Evolutionary conservation across 257 asterid species (phyloP).

Genomic region (Ajuga chamaepitys): DNA sequence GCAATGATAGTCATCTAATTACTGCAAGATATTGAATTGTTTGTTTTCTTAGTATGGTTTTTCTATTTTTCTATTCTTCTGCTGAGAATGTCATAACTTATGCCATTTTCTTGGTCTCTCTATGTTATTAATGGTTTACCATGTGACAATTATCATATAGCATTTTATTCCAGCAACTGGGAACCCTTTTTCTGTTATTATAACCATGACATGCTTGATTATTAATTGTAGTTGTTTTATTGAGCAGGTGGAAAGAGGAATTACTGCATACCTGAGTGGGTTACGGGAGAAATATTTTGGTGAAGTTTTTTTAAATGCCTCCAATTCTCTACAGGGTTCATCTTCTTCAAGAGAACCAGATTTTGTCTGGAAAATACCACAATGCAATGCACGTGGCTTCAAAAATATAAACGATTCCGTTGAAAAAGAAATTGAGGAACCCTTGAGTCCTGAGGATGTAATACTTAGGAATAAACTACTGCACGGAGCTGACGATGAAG

Average conservation of each 20-base stretch:
- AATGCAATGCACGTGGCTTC: constrained; percentile 22
- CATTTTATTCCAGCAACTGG: not conserved
- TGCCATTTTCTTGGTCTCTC: not conserved
- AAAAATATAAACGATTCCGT: constrained; percentile 30
- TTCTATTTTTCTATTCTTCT: not conserved
- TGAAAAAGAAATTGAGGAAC: constrained; percentile 27
- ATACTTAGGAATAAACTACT: constrained; percentile 21
- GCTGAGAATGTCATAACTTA: not conserved
- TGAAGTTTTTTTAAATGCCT: constrained; percentile 80
- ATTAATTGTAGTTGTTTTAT: constrained; percentile 19
- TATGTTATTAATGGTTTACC: not conserved
- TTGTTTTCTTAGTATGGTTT: not conserved
- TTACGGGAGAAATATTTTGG: constrained; percentile 92
- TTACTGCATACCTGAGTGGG: constrained; percentile 80
- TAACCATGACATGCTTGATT: constrained; percentile 18
- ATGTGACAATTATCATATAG: not conserved
- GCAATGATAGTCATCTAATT: not conserved
- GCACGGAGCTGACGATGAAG: constrained; percentile 44
- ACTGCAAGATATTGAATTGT: not conserved
- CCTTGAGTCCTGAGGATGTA: constrained; percentile 28
- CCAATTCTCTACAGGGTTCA: constrained; percentile 55
- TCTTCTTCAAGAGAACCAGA: constrained; percentile 29
- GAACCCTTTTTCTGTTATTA: not conserved
- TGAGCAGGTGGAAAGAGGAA: constrained; percentile 88
- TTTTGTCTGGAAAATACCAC: constrained; percentile 27